phyloP scores from a whole-genome alignment of 176 grass and related monocot species.

The Cenchrus americanus region DNA sequence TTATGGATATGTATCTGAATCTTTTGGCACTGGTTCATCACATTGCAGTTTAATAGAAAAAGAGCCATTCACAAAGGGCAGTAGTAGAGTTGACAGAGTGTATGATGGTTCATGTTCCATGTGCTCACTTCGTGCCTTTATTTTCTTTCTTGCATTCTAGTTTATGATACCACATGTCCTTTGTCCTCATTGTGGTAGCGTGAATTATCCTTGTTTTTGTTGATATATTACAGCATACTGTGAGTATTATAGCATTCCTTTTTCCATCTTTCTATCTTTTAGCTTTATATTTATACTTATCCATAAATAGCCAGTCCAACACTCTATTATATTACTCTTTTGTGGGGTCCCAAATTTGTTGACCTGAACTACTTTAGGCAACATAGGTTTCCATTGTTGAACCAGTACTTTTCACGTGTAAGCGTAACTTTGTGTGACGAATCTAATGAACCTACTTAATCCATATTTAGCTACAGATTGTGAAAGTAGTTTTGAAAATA shows the following conservation, averaged over 20 bases:
- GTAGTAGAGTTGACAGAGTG: too few relatives aligned
- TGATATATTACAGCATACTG: neutral
- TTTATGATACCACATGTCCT: conserved; percentile 25
- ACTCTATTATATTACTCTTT: conserved; percentile 1
- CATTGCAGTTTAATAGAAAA: too few relatives aligned
- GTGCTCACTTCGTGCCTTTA: neutral
- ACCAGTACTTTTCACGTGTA: too few relatives aligned
- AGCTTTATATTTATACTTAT: neutral
- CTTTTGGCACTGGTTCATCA: too few relatives aligned
- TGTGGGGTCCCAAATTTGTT: conserved; percentile 15
- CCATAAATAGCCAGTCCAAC: neutral
- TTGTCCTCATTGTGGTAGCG: neutral
- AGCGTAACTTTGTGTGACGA: too few relatives aligned
- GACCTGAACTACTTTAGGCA: conserved; percentile 5
- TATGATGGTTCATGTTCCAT: conserved; percentile 23
- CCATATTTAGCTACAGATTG: too few relatives aligned
- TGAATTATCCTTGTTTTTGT: conserved; percentile 31
- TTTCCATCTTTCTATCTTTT: conserved; percentile 6
- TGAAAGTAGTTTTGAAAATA: too few relatives aligned
- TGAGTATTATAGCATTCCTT: neutral
- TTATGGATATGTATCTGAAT: too few relatives aligned
- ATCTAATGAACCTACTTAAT: too few relatives aligned
- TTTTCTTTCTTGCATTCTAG: conserved; percentile 15
- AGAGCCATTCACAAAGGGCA: too few relatives aligned
- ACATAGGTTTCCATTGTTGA: too few relatives aligned